Evolutionary conservation across 2,329 filamentous ascomycete species (phyloP), one percentile per base, ranked within the genome.

Genomic region (Periglandula ipomoeae): DNA sequence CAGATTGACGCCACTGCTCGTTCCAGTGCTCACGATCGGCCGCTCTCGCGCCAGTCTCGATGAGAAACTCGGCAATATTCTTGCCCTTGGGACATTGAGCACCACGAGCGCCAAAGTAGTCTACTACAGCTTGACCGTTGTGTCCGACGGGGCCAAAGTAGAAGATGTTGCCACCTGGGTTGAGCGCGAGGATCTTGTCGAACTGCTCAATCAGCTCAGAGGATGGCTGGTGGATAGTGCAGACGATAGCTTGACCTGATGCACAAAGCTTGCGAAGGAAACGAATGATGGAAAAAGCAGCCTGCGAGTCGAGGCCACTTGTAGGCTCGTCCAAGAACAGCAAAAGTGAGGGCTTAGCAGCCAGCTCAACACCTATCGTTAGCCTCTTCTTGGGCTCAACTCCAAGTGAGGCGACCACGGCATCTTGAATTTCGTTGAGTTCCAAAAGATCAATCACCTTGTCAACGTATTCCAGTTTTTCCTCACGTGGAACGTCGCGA

Each of bases 1-100:
- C 67, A 0, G 83, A 88, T 40, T 76, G 76, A 23, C 70, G 68
- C 86, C 87, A 90, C 59, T 87, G 83, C 32, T 87, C 76, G 59
- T 85, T 84, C 86, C 86, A 90, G 59, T 89, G 53, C 47, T 64
- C 65, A 19, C 61, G 65, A 5, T 64, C 63, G 4, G 61, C 56
- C 1, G 68, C 66, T 1, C 68, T 66, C 5, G 47, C 41, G 2
- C 47, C 47, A 5, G 70, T 71, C 56, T 75, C 71, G 0, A 75
- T 61, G 32, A 75, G 67, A 52, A 74, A 74, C 56, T 75, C 72
- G 46, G 72, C 72, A 13, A 73, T 56, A 65, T 78, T 73, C 58
- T 70, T 67, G 19, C 56, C 60, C 0, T 81, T 78, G 3, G 84
- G 83, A 50, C 84, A 87, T 27, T 76, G 67, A 2, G 81, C 77